Conservation (phyloP, 2,329 filamentous ascomycete genomes). For the Helminthosporium solani region DNA sequence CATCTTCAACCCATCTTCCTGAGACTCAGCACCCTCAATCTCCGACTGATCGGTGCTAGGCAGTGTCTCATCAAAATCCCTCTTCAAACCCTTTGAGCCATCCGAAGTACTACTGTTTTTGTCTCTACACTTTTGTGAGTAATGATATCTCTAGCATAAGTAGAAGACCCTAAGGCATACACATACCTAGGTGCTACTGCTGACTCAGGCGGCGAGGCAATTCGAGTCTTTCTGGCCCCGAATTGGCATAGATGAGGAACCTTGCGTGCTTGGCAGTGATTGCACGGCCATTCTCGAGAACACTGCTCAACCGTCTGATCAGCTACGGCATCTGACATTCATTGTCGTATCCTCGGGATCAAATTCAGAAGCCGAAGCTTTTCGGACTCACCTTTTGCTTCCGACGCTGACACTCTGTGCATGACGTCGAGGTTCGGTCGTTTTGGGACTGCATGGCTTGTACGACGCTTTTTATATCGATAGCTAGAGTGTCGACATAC, state of each 20-base stretch:
- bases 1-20: slow-evolving; percentile 31
- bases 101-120: not conserved
- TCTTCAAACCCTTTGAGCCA: slow-evolving; percentile 22
- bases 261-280: slow-evolving; percentile 51
- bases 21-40: slow-evolving; percentile 11
- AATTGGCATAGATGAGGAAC: slow-evolving; percentile 54
- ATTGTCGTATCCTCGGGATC: not conserved
- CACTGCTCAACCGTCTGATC: slow-evolving; percentile 40
- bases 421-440: slow-evolving; percentile 37
- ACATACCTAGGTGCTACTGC: too few relatives aligned
- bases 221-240: slow-evolving; percentile 34
- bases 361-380: slow-evolving; percentile 6
- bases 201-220: slow-evolving; percentile 20
- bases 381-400: slow-evolving; percentile 50
- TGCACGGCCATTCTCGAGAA: slow-evolving; percentile 54
- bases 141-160: not conserved
- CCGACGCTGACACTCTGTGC: slow-evolving; percentile 52
- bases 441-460: slow-evolving; percentile 24
- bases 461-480: not conserved
- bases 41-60: slow-evolving; percentile 7
- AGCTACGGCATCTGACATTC: slow-evolving; percentile 9
- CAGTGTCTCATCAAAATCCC: slow-evolving; percentile 16
- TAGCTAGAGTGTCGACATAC: too few relatives aligned
- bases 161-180: too few relatives aligned
- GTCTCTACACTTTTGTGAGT: not conserved